Evolutionary conservation across 805 yeast genomes (phyloP).

Genomic region (Barnettozyma sucrosica): DNA sequence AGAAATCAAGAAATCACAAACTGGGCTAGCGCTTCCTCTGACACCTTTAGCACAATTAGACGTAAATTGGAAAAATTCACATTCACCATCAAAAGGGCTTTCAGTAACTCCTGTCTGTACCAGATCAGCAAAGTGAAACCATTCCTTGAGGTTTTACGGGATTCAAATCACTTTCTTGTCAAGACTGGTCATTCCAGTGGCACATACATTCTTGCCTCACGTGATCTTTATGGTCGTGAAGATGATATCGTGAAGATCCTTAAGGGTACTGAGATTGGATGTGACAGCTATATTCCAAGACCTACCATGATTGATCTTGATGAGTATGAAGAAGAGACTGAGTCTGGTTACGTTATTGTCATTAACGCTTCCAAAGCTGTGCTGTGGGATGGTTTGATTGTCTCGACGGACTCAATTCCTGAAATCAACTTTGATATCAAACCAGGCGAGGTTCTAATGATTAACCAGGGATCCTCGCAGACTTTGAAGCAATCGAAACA

Average conservation of each 20-base stretch:
- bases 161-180: conserved; percentile 68
- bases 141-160: conserved; percentile 52
- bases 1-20: conserved; percentile 29
- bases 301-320: conserved; percentile 17
- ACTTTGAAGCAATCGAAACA: conserved; percentile 51
- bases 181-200: conserved; percentile 73
- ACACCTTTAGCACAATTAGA: conserved; percentile 67
- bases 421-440: conserved; percentile 43
- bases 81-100: conserved; percentile 56
- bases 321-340: conserved; percentile 27
- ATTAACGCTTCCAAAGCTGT: conserved; percentile 78
- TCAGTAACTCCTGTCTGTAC: conserved; percentile 66
- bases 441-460: conserved; percentile 60
- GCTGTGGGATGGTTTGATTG: conserved; percentile 83
- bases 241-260: conserved; percentile 40
- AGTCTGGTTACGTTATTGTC: conserved; percentile 58
- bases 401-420: conserved; percentile 41
- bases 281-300: conserved; percentile 34
- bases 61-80: conserved; percentile 80
- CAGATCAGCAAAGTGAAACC: conserved; percentile 45
- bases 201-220: conserved; percentile 71
- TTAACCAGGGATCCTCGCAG: conserved; percentile 63
- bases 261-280: conserved; percentile 46
- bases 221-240: conserved; percentile 34
- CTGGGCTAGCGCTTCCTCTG: conserved; percentile 52